phyloP scores from a whole-genome alignment of 306 rosid genomes.

The Ormosia semicastrata region DNA sequence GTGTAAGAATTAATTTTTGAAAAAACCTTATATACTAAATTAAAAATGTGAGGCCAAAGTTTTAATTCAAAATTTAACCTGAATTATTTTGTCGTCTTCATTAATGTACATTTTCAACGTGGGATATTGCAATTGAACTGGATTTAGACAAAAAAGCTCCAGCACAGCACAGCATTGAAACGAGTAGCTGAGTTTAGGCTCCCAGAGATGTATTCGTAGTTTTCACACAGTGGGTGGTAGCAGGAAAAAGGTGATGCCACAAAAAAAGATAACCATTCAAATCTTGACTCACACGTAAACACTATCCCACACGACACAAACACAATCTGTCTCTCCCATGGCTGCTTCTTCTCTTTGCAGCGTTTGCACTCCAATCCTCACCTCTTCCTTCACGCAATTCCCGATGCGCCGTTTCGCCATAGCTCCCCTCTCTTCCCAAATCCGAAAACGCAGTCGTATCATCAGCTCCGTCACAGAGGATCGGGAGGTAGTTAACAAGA shows the following conservation, averaged over 20 bases:
- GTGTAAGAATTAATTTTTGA: too few relatives aligned
- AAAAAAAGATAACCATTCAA: neutral
- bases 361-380: slow-evolving; percentile 24
- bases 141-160: too few relatives aligned
- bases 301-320: neutral
- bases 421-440: slow-evolving; percentile 17
- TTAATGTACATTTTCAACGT: neutral
- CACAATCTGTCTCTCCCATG: slow-evolving; percentile 54
- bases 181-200: neutral
- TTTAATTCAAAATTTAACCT: too few relatives aligned
- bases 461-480: slow-evolving; percentile 57
- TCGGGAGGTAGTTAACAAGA: slow-evolving; percentile 34
- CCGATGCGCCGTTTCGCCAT: slow-evolving; percentile 29
- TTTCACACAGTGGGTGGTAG: neutral
- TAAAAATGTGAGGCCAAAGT: too few relatives aligned
- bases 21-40: too few relatives aligned
- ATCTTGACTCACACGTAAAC: neutral
- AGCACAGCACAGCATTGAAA: neutral
- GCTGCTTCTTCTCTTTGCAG: slow-evolving; percentile 38
- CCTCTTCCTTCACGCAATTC: slow-evolving; percentile 12
- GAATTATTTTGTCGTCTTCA: too few relatives aligned
- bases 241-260: neutral
- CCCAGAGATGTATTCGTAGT: too few relatives aligned
- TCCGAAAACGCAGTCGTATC: slow-evolving; percentile 41
- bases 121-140: neutral